Evolutionary conservation across 192 early-diverging fungal genomes (phyloP).

Genomic region (Rhizoclosmatium globosum): DNA sequence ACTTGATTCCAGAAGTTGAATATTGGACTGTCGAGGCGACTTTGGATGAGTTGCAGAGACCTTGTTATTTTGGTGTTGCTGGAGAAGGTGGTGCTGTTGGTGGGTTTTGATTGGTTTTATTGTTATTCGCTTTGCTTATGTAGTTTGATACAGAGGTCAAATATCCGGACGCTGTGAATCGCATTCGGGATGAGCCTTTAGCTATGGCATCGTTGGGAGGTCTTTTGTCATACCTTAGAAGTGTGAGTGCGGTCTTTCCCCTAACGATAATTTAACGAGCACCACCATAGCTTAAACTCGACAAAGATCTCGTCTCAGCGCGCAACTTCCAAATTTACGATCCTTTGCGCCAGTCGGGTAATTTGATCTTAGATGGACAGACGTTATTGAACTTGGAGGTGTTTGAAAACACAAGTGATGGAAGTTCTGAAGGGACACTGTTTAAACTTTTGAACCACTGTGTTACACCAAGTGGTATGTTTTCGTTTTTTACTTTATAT

Average conservation of each 20-base stretch:
- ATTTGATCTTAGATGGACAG: constrained; percentile 91
- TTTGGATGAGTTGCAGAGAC: constrained; percentile 64
- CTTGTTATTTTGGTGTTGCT: constrained; percentile 63
- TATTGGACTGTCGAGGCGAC: constrained; percentile 72
- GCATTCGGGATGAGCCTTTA: neutral
- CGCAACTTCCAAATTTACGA: constrained; percentile 86
- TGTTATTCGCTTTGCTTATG: neutral
- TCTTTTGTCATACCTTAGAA: constrained; percentile 86
- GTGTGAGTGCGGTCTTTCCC: constrained; percentile 56
- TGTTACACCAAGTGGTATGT: constrained; percentile 83
- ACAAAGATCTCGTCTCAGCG: constrained; percentile 83
- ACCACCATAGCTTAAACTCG: constrained; percentile 78
- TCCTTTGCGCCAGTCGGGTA: constrained; percentile 76
- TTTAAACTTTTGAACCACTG: constrained; percentile 87
- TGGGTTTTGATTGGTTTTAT: neutral
- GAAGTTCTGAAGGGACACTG: constrained; percentile 78
- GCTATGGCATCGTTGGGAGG: constrained; percentile 71
- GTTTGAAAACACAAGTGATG: constrained; percentile 83
- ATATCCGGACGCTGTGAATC: constrained; percentile 10
- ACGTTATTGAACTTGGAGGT: constrained; percentile 93
- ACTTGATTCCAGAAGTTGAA: constrained; percentile 71
- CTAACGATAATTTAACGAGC: neutral
- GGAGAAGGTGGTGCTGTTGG: neutral
- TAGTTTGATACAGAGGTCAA: constrained; percentile 11
- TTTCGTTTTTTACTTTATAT: neutral